Evolutionary conservation across 2,329 filamentous ascomycete species (phyloP), one percentile per base, ranked within the genome.

Genomic region (Colletotrichum orchidophilum): DNA sequence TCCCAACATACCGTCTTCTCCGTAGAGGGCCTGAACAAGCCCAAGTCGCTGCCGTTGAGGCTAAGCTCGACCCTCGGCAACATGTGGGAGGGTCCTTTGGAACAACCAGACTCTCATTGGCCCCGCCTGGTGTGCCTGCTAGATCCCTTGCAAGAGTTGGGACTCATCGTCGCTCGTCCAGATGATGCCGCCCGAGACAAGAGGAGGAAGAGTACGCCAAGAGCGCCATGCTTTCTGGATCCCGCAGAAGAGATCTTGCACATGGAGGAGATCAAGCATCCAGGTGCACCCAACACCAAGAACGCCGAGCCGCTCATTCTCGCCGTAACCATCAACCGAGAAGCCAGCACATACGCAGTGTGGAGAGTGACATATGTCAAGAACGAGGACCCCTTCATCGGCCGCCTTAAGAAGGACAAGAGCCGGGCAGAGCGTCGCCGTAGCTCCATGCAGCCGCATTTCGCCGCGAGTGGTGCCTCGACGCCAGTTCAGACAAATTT

Each of bases 111-210:
- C 73, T 87, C 88, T 1, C 90, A 91, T 61, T 90, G 93, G 84
- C 93, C 93, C 1, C 87, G 94, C 33, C 83, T 98, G 0, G 95
- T 97, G 74, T 94, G 93, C 29, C 85, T 99, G 58, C 95, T 93
- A 3, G 94, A 97, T 77, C 96, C 96, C 2, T 84, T 98, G 67
- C 88, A 94, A 3, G 95, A 98, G 75, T 87, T 98, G 76, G 96
- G 95, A 1, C 83, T 97, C 53, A 90, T 98, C 21, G 93, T 96
- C 18, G 88, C 89, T 5, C 84, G 87, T 59, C 82, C 87, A 2
- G 86, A 88, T 21, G 82, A 82, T 50, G 76, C 77, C 26, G 65
- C 68, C 49, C 77, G 84, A 74, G 74, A 76, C 15, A 81, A 79
- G 63, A 76, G 74, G 13, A 77, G 89, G 73, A 83, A 80, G 50